A percentile compares a stretch with the other conserved stretches of the same genome.
Conservation (phyloP, 495 filamentous ascomycete species). For the Neurospora sp. region DNA sequence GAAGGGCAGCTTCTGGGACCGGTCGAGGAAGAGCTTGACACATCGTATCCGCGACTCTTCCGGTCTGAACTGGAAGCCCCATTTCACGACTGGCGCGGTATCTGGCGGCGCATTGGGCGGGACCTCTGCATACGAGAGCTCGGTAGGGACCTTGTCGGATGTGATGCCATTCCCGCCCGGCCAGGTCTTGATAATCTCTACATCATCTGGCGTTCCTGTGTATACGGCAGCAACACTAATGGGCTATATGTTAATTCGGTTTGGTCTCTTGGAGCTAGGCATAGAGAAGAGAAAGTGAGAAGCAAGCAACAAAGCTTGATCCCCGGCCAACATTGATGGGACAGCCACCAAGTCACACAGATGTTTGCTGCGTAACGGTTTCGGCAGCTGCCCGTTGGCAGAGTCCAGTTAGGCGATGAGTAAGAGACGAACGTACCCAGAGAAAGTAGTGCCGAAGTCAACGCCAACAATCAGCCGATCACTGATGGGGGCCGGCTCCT, state of each 20-base stretch:
- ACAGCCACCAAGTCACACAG: neutral
- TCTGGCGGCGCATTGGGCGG: constrained; percentile 26
- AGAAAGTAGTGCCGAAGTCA: constrained; percentile 64
- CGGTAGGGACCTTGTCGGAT: constrained; percentile 58
- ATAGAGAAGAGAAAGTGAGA: neutral
- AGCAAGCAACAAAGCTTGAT: neutral
- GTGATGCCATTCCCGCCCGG: constrained; percentile 66
- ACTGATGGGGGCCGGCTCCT: constrained; percentile 33
- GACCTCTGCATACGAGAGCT: constrained; percentile 43
- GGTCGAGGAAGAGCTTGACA: constrained; percentile 72
- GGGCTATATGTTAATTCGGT: neutral
- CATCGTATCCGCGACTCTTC: constrained; percentile 64
- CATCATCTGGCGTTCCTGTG: constrained; percentile 62
- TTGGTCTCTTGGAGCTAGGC: neutral
- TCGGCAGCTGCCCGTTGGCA: constrained; percentile 1
- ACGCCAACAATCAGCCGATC: constrained; percentile 55
- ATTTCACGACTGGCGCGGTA: constrained; percentile 40
- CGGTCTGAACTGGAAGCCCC: constrained; percentile 71
- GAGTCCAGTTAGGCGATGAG: neutral
- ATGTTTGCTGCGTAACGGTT: neutral
- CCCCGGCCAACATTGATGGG: neutral
- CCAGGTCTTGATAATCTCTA: constrained; percentile 76
- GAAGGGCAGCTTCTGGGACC: constrained; percentile 63
- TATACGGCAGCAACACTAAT: constrained; percentile 62
- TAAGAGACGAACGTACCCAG: constrained; percentile 39